Percentiles rank a stretch among this genome's conserved stretches.
Conservation (phyloP, 2,329 filamentous ascomycete genomes). For the Xylariaceae sp. region DNA sequence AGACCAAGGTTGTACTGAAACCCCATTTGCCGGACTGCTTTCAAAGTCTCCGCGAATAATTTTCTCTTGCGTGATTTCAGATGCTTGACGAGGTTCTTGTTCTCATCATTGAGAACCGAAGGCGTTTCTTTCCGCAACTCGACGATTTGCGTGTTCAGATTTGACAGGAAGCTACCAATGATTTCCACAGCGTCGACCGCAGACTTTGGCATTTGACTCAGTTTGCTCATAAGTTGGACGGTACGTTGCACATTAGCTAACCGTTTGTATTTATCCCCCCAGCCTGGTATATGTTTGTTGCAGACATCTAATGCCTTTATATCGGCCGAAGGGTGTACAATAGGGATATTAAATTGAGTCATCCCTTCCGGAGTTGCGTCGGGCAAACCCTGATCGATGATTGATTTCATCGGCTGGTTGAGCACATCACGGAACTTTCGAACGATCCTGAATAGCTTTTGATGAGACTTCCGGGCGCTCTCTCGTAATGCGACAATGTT, state of each 20-base stretch:
- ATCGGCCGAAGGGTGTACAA: slow-evolving; percentile 34
- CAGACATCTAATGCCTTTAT: slow-evolving; percentile 35
- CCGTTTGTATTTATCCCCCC: slow-evolving; percentile 52
- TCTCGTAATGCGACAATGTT: slow-evolving; percentile 87
- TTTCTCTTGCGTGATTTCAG: slow-evolving; percentile 87
- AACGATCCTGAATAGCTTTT: slow-evolving; percentile 86
- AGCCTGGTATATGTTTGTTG: slow-evolving; percentile 35
- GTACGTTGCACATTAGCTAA: slow-evolving; percentile 68
- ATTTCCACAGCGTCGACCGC: slow-evolving; percentile 54
- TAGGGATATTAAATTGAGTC: slow-evolving; percentile 7
- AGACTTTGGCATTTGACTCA: slow-evolving; percentile 50
- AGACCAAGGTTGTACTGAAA: slow-evolving; percentile 77
- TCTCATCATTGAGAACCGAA: slow-evolving; percentile 74
- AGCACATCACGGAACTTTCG: slow-evolving; percentile 82
- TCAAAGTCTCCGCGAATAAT: slow-evolving; percentile 83
- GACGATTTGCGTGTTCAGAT: slow-evolving; percentile 62
- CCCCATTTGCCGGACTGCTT: slow-evolving; percentile 81
- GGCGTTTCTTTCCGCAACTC: slow-evolving; percentile 84
- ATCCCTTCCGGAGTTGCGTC: slow-evolving; percentile 38
- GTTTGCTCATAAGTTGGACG: slow-evolving; percentile 66
- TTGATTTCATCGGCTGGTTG: slow-evolving; percentile 65
- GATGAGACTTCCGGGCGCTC: slow-evolving; percentile 84
- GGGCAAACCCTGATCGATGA: slow-evolving; percentile 58
- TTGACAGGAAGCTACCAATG: slow-evolving; percentile 64
- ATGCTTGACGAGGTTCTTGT: slow-evolving; percentile 77